These are phyloP conservation scores for Metarhizium anisopliae DNA, from an alignment of 2,329 filamentous ascomycete genomes.

Conservation along the genomic window DNA sequence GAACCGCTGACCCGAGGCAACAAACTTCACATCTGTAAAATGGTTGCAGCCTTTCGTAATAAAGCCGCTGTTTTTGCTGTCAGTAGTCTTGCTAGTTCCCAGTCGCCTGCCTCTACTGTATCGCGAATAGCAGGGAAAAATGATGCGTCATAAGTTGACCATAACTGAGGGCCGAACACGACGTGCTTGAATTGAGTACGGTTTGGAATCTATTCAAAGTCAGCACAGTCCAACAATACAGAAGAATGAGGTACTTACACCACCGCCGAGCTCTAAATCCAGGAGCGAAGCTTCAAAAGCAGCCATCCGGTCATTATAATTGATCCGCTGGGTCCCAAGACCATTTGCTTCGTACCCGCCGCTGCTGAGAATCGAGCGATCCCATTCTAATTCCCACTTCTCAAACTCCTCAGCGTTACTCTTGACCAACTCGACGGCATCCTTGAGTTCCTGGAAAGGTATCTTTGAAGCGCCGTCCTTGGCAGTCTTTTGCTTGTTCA, in stretches of 20 bases:
- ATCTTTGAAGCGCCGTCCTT: conserved; percentile 18
- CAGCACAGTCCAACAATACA: conserved; percentile 8
- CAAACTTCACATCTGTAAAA: conserved; percentile 15
- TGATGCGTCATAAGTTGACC: conserved; percentile 40
- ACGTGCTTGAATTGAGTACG: conserved; percentile 92
- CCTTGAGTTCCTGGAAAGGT: conserved; percentile 25
- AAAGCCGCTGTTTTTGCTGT: conserved; percentile 64
- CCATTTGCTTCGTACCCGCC: conserved; percentile 69
- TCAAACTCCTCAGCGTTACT: conserved; percentile 48
- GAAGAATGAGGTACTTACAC: conserved; percentile 48
- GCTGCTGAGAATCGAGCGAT: conserved; percentile 57
- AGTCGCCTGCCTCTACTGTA: conserved; percentile 62
- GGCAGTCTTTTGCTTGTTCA: conserved; percentile 39
- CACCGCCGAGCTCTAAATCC: conserved; percentile 62
- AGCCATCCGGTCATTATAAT: conserved; percentile 71
- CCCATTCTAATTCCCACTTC: conserved; percentile 71
- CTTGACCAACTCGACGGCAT: conserved; percentile 54
- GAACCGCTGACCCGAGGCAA: neutral
- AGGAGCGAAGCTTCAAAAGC: conserved; percentile 76
- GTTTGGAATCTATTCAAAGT: conserved; percentile 56
- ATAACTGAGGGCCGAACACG: conserved; percentile 74
- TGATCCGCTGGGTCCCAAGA: conserved; percentile 57
- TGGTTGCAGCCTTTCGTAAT: conserved; percentile 48
- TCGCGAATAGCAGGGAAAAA: conserved; percentile 70
- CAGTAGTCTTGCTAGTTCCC: conserved; percentile 56